Base-by-base conservation (phyloP, 208 protist species). In the Crithidia expoeki region DNA sequence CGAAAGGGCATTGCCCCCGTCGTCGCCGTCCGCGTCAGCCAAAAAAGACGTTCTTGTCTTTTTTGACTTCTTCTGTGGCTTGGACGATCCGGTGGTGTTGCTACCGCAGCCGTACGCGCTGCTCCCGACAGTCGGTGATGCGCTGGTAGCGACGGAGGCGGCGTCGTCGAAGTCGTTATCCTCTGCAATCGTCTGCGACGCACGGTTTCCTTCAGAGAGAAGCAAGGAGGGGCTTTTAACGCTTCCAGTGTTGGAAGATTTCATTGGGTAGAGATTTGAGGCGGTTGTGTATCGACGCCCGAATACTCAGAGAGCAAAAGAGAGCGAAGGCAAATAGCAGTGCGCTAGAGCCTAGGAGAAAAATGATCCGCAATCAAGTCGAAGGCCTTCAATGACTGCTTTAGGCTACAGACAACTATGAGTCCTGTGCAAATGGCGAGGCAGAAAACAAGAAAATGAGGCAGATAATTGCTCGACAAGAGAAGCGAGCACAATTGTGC, bases 1-100 rank as follows among this genome's bases (percentile, higher is more conserved):
- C 17, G 78, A 83, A 11, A 91, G 68, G 27, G 68, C 64, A 27
- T 66, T 27, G n/a, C 32, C 50, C 0, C 58, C 63, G 6, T 62
- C 56, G 32, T 30, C 57, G 9, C 33, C 52, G 11, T 51, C 68
- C 7, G 27, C 64, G 33, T 23, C 53, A 25, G 11, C 64, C 30
- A 40, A 27, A 4, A 49, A 49, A 11, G 27, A 23, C 53, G 46
- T 63, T 16, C 64, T 60, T 6, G 59, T 19, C 50, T 75, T 62
- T 32, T 68, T 71, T 38, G 19, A 44, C 32, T 79, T 62, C 51
- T 78, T 68, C 17, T n/a, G 49, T 14, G 53, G 16, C 7, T 55
- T 70, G 50, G 52, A n/a, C n/a, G n/a, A n/a, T n/a, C n/a, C 69
- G 7, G 33, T 59, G 34, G 55, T 63, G 74, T 42, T 71, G 64